Evolutionary conservation across 2,329 filamentous ascomycete genomes (phyloP), one percentile per base, ranked within the genome.

Genomic region (Ophiostoma pallidulum): DNA sequence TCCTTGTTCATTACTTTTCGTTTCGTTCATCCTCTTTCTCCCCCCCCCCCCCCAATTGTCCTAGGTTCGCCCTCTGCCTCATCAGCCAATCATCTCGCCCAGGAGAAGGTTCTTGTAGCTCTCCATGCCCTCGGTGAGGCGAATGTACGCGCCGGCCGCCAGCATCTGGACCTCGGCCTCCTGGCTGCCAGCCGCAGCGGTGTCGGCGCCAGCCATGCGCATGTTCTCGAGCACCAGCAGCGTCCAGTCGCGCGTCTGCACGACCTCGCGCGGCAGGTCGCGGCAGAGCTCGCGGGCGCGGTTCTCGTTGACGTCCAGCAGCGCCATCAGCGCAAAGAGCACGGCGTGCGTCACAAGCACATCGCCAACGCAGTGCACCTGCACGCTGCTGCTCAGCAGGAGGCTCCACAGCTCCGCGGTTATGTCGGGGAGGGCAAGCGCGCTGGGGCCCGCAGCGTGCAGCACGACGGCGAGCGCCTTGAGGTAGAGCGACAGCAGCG

Each of bases 201-300:
- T 66, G 9, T 19, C 45, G 19, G 71, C 68, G 42, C 71, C 71
- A 0, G 69, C 69, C 0, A 74, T 74, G 26, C 70, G 66, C 8
- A 67, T 69, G 29, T 70, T 70, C 51, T 84, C 78, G 64, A 96
- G 94, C 2, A 96, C 75, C 47, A 72, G 72, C 37, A 80, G 75
- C 2, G 86, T 84, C 92, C 92, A 98, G 59, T 56, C 85, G 57
- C 86, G 78, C 51, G 87, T 85, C 72, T 97, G 91, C 44, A 94
- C 73, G 19, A 97, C 68, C 62, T 91, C 81, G 48, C 80, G 78
- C 1, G 85, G 82, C 57, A 88, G 78, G 49, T 82, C 78, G 50
- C 81, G 78, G 41, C 87, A 91, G 3, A 98, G 63, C 2, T 79
- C 72, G 56, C 80, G 71, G 66, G 84, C 78, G 51, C 88, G 79